Base-by-base conservation (phyloP, 202 grass and related monocot species). In the Dendrocalamus latiflorus region DNA sequence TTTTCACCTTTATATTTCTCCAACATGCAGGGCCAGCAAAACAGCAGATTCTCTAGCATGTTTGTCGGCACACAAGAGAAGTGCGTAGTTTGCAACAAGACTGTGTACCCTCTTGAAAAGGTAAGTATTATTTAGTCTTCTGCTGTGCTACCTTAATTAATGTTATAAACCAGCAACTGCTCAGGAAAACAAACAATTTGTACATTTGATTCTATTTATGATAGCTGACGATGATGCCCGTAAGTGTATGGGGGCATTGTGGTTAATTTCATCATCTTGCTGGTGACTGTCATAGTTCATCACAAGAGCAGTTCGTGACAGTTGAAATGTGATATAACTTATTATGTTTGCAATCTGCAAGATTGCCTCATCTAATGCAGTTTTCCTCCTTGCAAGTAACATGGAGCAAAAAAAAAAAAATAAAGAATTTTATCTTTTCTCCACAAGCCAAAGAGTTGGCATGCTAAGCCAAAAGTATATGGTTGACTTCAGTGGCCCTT, bases 21-120 rank as follows among this genome's bases (percentile, higher is more conserved):
- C 47, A 70, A 80, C 24, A 14, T 88, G 64, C 80, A 94, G 91
- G 88, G 70, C 24, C 83, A 78, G 49, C 72, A 78, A 84, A 94
- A 82, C 26, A 93, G 85, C 76, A 91, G 81, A 87, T 91, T 92
- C 57, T 91, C 92, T 72, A 92, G 81, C 71, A 88, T 97, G 81
- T 97, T 97, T 79, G 82, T 88, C 0, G 92, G 94, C 8, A 97
- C 94, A 18, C 92, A 92, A 66, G 94, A 97, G 22, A 94, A 97
- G 78, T 97, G 94, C 2, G 72, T 93, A 33, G 88, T 89, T 59
- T 97, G 94, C 81, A 92, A 82, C 45, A 97, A 94, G 87, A 97
- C 90, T 22, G 94, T 97, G 15, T 97, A 97, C 77, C 93, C 86
- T 39, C 75, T 97, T 73, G 92, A 97, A 84, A 97, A 93, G 94